A percentile compares a stretch with the other conserved stretches of the same genome.
Conservation (phyloP, 306 rosid genomes). For the Geum urbanum region DNA sequence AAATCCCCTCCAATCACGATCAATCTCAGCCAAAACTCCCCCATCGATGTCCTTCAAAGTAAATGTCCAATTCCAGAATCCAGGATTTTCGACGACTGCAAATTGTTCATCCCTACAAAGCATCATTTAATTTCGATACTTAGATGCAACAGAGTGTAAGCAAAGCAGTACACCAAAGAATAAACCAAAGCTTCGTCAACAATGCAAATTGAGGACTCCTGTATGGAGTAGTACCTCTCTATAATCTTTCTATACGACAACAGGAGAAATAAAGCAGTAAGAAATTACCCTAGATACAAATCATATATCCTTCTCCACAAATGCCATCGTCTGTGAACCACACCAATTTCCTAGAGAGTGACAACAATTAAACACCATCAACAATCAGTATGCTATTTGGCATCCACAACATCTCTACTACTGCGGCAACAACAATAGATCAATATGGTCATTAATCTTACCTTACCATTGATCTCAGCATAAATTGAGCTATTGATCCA, state of each 20-base stretch:
- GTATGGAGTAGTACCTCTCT: not conserved
- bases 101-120: slow-evolving; percentile 71
- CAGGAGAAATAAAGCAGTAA: not conserved
- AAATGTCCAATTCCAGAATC: slow-evolving; percentile 97
- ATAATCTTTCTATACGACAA: not conserved
- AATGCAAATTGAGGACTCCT: not conserved
- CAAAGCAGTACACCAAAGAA: not conserved
- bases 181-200: not conserved
- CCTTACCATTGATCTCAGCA: slow-evolving; percentile 91
- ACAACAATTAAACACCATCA: slow-evolving; percentile 24
- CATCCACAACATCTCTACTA: slow-evolving; percentile 10
- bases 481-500: slow-evolving; percentile 96
- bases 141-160: slow-evolving; percentile 7
- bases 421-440: slow-evolving; percentile 10
- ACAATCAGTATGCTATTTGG: slow-evolving; percentile 27
- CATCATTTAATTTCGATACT: slow-evolving; percentile 17
- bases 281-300: slow-evolving; percentile 84
- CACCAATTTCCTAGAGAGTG: slow-evolving; percentile 77
- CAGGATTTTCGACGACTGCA: slow-evolving; percentile 95
- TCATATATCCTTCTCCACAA: slow-evolving; percentile 95
- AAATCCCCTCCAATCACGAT: slow-evolving; percentile 98
- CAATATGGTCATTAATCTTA: slow-evolving; percentile 34
- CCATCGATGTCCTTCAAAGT: slow-evolving; percentile 77
- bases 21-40: slow-evolving; percentile 77
- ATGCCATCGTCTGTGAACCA: slow-evolving; percentile 97